Evolutionary conservation across 345 rosid species (phyloP).

Genomic region (Passiflora organensis): DNA sequence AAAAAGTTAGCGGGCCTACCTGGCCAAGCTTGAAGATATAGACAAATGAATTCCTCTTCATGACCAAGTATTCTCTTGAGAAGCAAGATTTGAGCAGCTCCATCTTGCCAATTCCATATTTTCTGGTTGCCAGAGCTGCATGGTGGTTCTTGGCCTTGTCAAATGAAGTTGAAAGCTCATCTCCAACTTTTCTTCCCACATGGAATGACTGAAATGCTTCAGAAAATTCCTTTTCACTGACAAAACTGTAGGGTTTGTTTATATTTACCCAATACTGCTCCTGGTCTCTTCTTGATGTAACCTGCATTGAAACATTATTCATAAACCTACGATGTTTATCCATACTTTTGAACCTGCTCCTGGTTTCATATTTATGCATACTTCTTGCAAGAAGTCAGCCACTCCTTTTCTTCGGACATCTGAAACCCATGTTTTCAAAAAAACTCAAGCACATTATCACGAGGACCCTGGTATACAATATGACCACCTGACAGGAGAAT

Average conservation of each 20-base stretch:
- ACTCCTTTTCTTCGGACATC: slow-evolving; percentile 51
- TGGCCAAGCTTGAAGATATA: slow-evolving; percentile 46
- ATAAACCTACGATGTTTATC: no score
- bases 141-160: slow-evolving; percentile 40
- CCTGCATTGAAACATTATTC: not conserved
- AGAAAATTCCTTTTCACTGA: slow-evolving; percentile 36
- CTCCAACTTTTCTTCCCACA: slow-evolving; percentile 25
- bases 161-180: slow-evolving; percentile 40
- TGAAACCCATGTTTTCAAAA: slow-evolving; percentile 53
- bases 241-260: slow-evolving; percentile 38
- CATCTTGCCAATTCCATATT: slow-evolving; percentile 35
- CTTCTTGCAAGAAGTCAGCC: slow-evolving; percentile 58
- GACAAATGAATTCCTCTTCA: slow-evolving; percentile 51
- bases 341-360: no score
- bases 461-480: slow-evolving; percentile 47
- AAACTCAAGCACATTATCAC: slow-evolving; percentile 32
- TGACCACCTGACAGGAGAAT: slow-evolving; percentile 53
- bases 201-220: slow-evolving; percentile 43
- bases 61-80: slow-evolving; percentile 42
- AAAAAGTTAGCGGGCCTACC: slow-evolving; percentile 14
- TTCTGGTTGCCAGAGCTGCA: slow-evolving; percentile 43
- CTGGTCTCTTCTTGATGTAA: slow-evolving; percentile 60
- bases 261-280: slow-evolving; percentile 47
- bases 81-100: slow-evolving; percentile 47
- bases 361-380: not conserved